Percentiles rank a stretch among this genome's conserved stretches.
Evolutionary conservation across 306 rosid genomes (phyloP).

Genomic region (Luffa aegyptiaca): DNA sequence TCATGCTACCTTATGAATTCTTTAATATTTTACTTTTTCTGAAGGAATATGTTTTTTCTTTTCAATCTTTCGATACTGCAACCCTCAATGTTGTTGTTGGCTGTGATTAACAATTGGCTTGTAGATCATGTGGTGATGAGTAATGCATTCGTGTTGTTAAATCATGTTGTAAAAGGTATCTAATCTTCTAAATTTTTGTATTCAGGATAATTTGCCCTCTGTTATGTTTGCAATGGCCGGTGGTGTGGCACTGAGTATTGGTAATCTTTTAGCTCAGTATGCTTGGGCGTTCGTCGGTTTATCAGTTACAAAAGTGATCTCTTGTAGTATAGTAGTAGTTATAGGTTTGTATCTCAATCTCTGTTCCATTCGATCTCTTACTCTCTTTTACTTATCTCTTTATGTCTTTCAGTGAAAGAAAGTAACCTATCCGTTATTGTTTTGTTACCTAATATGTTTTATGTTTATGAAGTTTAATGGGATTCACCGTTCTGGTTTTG

Average conservation of each 20-base stretch:
- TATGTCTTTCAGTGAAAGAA: neutral
- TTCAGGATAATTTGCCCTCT: slow-evolving; percentile 78
- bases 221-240: slow-evolving; percentile 80
- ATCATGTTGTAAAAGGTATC: neutral
- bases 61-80: neutral
- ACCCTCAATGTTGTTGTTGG: neutral
- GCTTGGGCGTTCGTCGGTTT: slow-evolving; percentile 86
- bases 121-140: neutral
- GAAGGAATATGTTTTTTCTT: neutral
- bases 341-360: slow-evolving; percentile 39
- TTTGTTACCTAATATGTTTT: neutral
- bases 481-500: neutral
- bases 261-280: slow-evolving; percentile 71
- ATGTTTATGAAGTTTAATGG: neutral
- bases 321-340: slow-evolving; percentile 70
- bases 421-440: neutral
- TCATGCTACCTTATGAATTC: neutral
- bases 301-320: slow-evolving; percentile 70
- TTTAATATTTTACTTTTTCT: neutral
- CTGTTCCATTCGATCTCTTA: neutral
- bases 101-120: neutral
- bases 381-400: neutral
- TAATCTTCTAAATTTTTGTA: slow-evolving; percentile 2
- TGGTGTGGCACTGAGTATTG: slow-evolving; percentile 65
- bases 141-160: neutral